Evolutionary conservation across 106 monocot genomes (phyloP).

Genomic region (Hemerocallis citrina): DNA sequence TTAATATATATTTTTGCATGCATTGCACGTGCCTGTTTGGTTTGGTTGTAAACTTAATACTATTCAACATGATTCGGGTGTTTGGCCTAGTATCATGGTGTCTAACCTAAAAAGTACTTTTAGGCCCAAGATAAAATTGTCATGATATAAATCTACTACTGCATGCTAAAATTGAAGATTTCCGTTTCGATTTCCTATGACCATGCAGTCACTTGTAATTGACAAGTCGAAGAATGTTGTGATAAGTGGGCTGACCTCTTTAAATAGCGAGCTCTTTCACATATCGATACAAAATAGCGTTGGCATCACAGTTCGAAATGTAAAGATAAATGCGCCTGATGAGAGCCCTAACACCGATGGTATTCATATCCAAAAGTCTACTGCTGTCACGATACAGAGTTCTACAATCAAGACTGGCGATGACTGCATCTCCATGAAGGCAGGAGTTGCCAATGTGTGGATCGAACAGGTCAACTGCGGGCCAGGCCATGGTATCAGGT

Average conservation of each 20-base stretch:
- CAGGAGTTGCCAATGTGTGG: conserved; percentile 22
- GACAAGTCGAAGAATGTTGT: conserved; percentile 15
- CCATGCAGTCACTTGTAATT: conserved; percentile 25
- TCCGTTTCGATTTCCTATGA: too few species aligned
- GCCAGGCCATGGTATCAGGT: conserved; percentile 46
- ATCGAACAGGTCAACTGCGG: conserved; percentile 28
- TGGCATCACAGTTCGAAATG: conserved; percentile 5
- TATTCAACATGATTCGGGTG: too few species aligned
- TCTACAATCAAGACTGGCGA: conserved; percentile 33
- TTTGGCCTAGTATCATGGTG: too few species aligned
- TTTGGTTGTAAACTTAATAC: too few species aligned
- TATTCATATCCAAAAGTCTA: conserved; percentile 31
- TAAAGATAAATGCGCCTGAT: conserved; percentile 22
- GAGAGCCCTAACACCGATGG: conserved; percentile 58
- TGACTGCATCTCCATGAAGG: conserved; percentile 45
- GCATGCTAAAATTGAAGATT: too few species aligned
- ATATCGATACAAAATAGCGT: conserved; percentile 19
- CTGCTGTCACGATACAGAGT: conserved; percentile 13
- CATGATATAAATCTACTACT: too few species aligned
- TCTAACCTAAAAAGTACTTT: too few species aligned
- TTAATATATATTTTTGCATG: too few species aligned
- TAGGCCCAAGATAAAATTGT: too few species aligned
- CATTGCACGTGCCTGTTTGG: too few species aligned
- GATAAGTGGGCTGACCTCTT: conserved; percentile 17
- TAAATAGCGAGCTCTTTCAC: conserved; percentile 33